phyloP scores from a whole-genome alignment of 1,284 basidiomycete species.

The Tylopilus orsonianus region DNA sequence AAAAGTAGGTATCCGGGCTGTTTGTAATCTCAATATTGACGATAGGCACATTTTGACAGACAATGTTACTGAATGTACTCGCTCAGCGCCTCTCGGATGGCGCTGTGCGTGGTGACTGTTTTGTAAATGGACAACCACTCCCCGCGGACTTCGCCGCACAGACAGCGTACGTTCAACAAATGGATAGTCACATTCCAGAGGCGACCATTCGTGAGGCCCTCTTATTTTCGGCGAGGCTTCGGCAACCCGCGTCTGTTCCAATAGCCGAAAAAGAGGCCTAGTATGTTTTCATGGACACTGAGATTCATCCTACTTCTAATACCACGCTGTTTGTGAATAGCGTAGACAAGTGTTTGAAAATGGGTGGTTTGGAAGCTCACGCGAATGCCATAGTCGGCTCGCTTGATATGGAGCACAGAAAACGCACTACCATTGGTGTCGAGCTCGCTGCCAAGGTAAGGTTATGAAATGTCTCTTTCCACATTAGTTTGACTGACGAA shows the following conservation, averaged over 20 bases:
- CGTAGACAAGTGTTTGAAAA: slow-evolving; percentile 74
- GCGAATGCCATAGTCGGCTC: slow-evolving; percentile 80
- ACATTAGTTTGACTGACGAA: not conserved
- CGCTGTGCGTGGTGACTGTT: slow-evolving; percentile 68
- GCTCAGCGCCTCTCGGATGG: slow-evolving; percentile 75
- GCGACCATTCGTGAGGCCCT: slow-evolving; percentile 83
- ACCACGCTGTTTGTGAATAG: slow-evolving; percentile 30
- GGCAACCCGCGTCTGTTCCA: slow-evolving; percentile 71
- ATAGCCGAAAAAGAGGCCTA: slow-evolving; percentile 76
- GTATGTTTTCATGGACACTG: slow-evolving; percentile 37
- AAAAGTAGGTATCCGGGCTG: slow-evolving; percentile 41
- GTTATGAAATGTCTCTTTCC: not conserved
- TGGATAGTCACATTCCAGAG: slow-evolving; percentile 70
- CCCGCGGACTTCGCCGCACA: slow-evolving; percentile 73
- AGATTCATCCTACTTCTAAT: not conserved
- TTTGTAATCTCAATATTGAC: not conserved
- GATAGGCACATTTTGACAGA: slow-evolving; percentile 44
- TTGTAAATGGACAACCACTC: slow-evolving; percentile 73
- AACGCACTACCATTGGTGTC: slow-evolving; percentile 80
- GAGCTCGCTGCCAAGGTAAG: slow-evolving; percentile 71
- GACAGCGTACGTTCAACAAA: slow-evolving; percentile 74
- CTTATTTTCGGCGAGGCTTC: slow-evolving; percentile 76
- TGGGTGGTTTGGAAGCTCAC: slow-evolving; percentile 73
- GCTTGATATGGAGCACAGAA: slow-evolving; percentile 72
- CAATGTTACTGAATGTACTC: slow-evolving; percentile 79